Evolutionary conservation across 441 rosid species (phyloP), one percentile per base, ranked within the genome.

Genomic region (Mallotus japonicus): DNA sequence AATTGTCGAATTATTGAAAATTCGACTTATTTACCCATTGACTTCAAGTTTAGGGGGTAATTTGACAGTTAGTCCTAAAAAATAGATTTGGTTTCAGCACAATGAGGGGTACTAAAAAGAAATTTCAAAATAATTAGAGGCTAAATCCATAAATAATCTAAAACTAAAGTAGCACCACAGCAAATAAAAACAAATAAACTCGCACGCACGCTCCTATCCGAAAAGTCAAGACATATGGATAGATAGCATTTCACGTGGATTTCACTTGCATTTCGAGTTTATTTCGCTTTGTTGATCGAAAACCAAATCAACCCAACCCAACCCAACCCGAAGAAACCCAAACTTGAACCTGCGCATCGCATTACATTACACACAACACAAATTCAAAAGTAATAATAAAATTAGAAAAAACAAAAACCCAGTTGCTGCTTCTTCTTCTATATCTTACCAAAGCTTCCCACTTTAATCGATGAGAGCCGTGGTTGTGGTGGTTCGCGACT

Each of bases 181-280:
- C 49, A 7, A 10, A 44, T 7, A 44, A 44, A 44, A 44, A 44
- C 11, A 44, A 10, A 44, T 7, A 44, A 44, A 50, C 53, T 10
- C 53, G 8, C 57, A 16, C 57, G 4, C 57, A 6, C 57, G 57
- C 57, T 17, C 57, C 6, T 9, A 54, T 54, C 57, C 8, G 6
- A 12, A 34, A 53, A 20, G 73, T 62, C 68, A 19, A 53, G 69
- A 11, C 8, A 56, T 13, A 55, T 17, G 5, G n/a, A 46, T 22
- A 22, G 62, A 13, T 7, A 14, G 53, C 49, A 66, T 61, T 71
- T 61, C 6, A 63, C 56, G 73, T 60, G 77, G 71, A 79, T 84
- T 79, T 79, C 70, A 74, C 73, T 67, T 61, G 60, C 82, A 82
- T 80, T 77, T 77, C 15, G 82, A 80, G 82, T 76, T 73, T 81